Base-by-base conservation (phyloP, 768 basidiomycete genomes). In the Suillus paluster region DNA sequence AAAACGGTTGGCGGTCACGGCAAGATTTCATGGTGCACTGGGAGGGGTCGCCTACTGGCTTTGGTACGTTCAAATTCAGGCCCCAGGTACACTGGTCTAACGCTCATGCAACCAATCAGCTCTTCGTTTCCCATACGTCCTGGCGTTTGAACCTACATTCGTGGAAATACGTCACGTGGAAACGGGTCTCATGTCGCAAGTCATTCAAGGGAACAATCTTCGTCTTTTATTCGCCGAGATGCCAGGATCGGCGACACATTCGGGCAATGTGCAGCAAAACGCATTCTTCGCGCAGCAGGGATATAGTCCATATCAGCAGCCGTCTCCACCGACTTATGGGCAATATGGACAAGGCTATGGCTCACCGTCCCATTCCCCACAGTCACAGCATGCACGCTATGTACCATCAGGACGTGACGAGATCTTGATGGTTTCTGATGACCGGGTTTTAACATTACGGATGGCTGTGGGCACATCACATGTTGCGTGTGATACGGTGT, bases 161-260 rank as follows among this genome's bases (percentile, higher is more conserved):
- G 91, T 99, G 69, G 97, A 99, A 77, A 90, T 99, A 54, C 89
- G 95, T 34, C 92, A 99, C 71, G 94, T 99, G 60, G 94, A 97
- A 71, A 95, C 91, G 2, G 95, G 97, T 12, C 78, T 86, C 41
- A 84, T 99, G 74, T 89, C 92, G 27, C 97, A 99, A 79, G 92
- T 99, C 68, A 97, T 98, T 57, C 93, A 95, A 71, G 94, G 95
- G 63, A 89, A 89, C 68, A 94, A 95, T 72, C 81, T 99, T 39
- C 89, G 93, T 14, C 83, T 95, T 57, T 80, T 99, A 48, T 99
- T 98, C 71, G 92, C 96, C 54, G 97, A 99, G 75, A 92, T 92
- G 4, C 95, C 95, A 1, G 89, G 95, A 1, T 93, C 95, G 0
- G 83, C 90, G 21, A 87, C 87, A n/a, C 88, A 90, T 67, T 76